Evolutionary conservation across 1,284 basidiomycete genomes (phyloP).

Genomic region (Cystobasidium sp.): DNA sequence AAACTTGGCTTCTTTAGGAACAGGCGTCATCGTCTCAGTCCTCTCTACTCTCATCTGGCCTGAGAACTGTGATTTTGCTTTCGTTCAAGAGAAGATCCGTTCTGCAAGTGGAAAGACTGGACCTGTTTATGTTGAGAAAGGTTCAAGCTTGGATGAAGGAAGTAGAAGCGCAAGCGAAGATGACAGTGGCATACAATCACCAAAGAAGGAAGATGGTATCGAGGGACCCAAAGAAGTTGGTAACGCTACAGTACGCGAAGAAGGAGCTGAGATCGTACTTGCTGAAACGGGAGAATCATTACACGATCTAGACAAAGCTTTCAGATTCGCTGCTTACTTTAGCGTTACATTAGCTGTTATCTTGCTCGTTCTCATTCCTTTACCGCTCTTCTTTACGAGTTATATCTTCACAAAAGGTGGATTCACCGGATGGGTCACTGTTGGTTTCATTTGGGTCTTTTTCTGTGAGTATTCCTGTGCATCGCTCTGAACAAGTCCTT

Average conservation of each 20-base stretch:
- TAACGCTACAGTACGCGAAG: slow-evolving; percentile 47
- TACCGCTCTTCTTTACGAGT: slow-evolving; percentile 79
- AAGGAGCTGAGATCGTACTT: slow-evolving; percentile 53
- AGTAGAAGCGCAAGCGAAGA: neutral
- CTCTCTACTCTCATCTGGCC: slow-evolving; percentile 71
- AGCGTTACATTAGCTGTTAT: slow-evolving; percentile 64
- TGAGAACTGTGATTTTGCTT: slow-evolving; percentile 76
- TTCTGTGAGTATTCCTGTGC: slow-evolving; percentile 15
- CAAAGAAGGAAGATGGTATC: neutral
- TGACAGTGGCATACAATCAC: slow-evolving; percentile 15
- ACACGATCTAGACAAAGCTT: slow-evolving; percentile 69
- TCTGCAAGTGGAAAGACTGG: slow-evolving; percentile 65
- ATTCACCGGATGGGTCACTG: slow-evolving; percentile 70
- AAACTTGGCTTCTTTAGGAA: slow-evolving; percentile 73
- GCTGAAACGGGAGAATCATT: slow-evolving; percentile 51
- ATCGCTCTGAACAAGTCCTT: no score
- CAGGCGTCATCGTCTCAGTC: slow-evolving; percentile 76
- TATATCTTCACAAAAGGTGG: slow-evolving; percentile 72
- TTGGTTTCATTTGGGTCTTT: slow-evolving; percentile 57
- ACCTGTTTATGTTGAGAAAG: slow-evolving; percentile 8
- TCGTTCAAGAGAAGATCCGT: slow-evolving; percentile 63
- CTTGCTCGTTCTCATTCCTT: slow-evolving; percentile 66
- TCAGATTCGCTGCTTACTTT: slow-evolving; percentile 73
- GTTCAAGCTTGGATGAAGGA: neutral
- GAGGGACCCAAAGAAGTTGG: slow-evolving; percentile 44